Evolutionary conservation across 148 eudicot species (phyloP).

Genomic region (Silene conica): DNA sequence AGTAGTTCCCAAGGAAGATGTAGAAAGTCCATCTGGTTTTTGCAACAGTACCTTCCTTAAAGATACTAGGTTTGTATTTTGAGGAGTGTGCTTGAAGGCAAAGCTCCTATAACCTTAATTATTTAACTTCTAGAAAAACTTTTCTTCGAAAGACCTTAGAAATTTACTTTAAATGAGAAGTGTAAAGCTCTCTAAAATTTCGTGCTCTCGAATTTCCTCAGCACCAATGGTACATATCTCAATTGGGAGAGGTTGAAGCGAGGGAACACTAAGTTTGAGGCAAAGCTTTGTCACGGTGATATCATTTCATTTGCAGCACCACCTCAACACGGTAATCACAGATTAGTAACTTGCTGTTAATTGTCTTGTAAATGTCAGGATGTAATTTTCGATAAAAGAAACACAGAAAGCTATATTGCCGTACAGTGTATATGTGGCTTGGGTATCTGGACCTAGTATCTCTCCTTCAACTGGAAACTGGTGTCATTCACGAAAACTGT

Average conservation of each 20-base stretch:
- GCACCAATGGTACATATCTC: conserved; percentile 88
- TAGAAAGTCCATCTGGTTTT: conserved; percentile 40
- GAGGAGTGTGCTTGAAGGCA: background rate
- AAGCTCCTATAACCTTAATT: background rate
- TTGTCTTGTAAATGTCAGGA: background rate
- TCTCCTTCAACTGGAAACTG: background rate
- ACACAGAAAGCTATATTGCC: background rate
- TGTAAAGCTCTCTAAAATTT: conserved; percentile 21
- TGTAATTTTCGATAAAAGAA: background rate
- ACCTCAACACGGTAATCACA: conserved; percentile 69
- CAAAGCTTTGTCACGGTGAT: conserved; percentile 76
- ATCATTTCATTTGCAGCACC: conserved; percentile 71
- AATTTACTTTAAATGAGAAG: background rate
- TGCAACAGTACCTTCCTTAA: conserved; percentile 45
- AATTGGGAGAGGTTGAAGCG: conserved; percentile 78
- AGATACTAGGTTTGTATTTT: conserved; percentile 65
- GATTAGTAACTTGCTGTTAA: background rate
- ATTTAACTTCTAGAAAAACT: background rate
- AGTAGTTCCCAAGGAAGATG: conserved; percentile 48
- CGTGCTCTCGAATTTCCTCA: conserved; percentile 31
- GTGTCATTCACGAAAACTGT: background rate
- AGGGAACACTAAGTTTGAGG: conserved; percentile 51
- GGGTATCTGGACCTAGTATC: background rate
- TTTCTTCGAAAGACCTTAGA: background rate
- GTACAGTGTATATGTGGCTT: background rate